phyloP scores from a whole-genome alignment of 1,284 basidiomycete species.

The Microbotryum saponariae region DNA sequence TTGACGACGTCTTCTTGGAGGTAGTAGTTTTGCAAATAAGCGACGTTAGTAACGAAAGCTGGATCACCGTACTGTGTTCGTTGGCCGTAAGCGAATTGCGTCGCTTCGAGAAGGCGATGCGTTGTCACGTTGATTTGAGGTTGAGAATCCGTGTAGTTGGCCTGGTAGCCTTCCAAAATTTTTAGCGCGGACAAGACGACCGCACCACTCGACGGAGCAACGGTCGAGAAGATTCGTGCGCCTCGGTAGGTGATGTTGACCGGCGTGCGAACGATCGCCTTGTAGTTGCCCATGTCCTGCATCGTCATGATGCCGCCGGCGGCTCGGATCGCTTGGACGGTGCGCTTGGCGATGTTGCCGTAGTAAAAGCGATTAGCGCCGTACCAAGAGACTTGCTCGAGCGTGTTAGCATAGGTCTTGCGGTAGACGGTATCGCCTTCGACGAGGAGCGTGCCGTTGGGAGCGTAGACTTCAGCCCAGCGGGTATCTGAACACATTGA shows the following conservation, averaged over 20 bases:
- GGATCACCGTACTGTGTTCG: slow-evolving; percentile 43
- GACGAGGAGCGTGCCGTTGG: slow-evolving; percentile 33
- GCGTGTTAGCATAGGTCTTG: slow-evolving; percentile 35
- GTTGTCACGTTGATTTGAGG: slow-evolving; percentile 37
- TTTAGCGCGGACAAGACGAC: slow-evolving; percentile 40
- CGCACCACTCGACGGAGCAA: slow-evolving; percentile 39
- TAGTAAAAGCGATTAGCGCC: slow-evolving; percentile 36
- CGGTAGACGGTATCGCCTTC: slow-evolving; percentile 35
- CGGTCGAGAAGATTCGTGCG: slow-evolving; percentile 32
- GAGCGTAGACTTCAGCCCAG: slow-evolving; percentile 37
- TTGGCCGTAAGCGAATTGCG: slow-evolving; percentile 44
- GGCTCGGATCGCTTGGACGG: slow-evolving; percentile 29
- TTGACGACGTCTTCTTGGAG: slow-evolving; percentile 36
- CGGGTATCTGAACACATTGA: slow-evolving; percentile 25
- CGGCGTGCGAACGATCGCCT: slow-evolving; percentile 21
- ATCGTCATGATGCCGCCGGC: slow-evolving; percentile 36
- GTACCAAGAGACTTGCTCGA: slow-evolving; percentile 23
- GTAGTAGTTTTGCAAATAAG: slow-evolving; percentile 38
- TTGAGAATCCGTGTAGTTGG: slow-evolving; percentile 22
- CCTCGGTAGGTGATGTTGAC: slow-evolving; percentile 33
- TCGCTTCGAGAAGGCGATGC: slow-evolving; percentile 44
- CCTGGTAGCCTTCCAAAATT: slow-evolving; percentile 37
- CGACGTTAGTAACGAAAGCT: slow-evolving; percentile 42
- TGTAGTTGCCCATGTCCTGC: slow-evolving; percentile 35
- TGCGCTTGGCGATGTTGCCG: slow-evolving; percentile 34